Evolutionary conservation across 2,329 filamentous ascomycete species (phyloP), one percentile per base, ranked within the genome.

Genomic region (Colletotrichum gloeosporioides): DNA sequence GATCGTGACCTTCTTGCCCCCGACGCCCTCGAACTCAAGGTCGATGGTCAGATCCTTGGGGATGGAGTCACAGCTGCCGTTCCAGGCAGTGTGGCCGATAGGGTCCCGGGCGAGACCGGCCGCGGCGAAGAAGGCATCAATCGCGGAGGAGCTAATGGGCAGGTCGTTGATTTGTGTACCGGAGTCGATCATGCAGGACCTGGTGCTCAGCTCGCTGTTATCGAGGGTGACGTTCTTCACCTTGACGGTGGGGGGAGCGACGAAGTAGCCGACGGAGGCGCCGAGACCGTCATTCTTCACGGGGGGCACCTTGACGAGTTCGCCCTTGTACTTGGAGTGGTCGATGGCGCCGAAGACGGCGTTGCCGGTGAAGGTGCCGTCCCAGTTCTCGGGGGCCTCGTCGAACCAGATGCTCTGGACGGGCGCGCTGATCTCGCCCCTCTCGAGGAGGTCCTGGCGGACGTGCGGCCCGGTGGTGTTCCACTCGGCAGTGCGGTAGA

Each of bases 381-480:
- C 57, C 72, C 72, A 75, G 1, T 66, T 44, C 4, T 27, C 67
- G 29, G 72, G 72, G 8, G 72, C 61, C 67, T 71, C 72, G 49
- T 75, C 72, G 34, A 75, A 75, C 72, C 72, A 75, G 27, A 75
- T 71, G 72, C 67, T 75, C 67, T 71, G 72, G 34, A 75, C 61
- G n/a, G 72, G 72, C 8, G 72, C 72, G 67, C 61, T 75, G 61
- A 75, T 71, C 34, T 22, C 12, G 5, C 72, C 72, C 25, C 29
- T 71, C 32, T 75, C 61, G 61, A 75, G 72, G 27, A 75, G 68
- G 25, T 71, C 68, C 44, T 75, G 72, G 18, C 72, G 68, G 49
- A 71, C 61, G 29, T 75, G 72, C 36, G 72, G 72, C 4, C 72
- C 68, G 59, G 67, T 75, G 18, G 72, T 75, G 53, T 75, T 75